Base-by-base conservation (phyloP, 2,329 filamentous ascomycete genomes). In the Talaromyces atroroseus region DNA sequence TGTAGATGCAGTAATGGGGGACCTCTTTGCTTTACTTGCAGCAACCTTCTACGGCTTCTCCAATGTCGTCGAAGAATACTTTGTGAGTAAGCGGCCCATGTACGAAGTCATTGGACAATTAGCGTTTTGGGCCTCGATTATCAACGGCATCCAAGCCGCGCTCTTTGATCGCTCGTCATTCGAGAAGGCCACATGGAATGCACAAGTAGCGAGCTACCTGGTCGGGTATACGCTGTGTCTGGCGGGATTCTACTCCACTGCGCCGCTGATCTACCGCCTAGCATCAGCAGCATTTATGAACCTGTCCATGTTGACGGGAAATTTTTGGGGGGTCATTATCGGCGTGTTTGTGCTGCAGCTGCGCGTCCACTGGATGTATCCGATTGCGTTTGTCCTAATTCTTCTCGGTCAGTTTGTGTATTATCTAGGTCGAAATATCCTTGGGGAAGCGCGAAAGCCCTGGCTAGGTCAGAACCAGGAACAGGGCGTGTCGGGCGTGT, bases 241-340 rank as follows among this genome's bases (percentile, higher is more conserved):
- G 21, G 79, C 82, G 54, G 75, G 94, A 58, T 99, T 99, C 76
- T 99, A 99, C 78, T 85, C 86, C 7, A 78, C 94, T 2, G 91
- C 89, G 0, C 94, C 94, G 0, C 76, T 97, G 54, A 81, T 99
- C 61, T 86, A 97, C 74, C 89, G 94, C 62, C 88, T 97, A 77
- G 88, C 88, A 26, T 89, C 84, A 16, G 94, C 94, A 2, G 92
- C 92, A 20, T 96, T 99, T 76, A 95, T 96, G 79, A 95, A 99
- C 74, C 95, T 97, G 66, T 92, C 88, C 7, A 78, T 99, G 62
- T 79, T 99, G 59, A 97, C 94, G 2, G 90, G 86, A 65, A 96
- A 95, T 75, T 97, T 97, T 77, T 99, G 94, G 94, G 92, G 91
- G 62, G 88, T 95, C 60, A 88, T 95, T 63, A 92, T 99, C 64